Evolutionary conservation across 78 protist genomes (phyloP), one percentile per base, ranked within the genome.

Genomic region (Dictyostelium capitatum): DNA sequence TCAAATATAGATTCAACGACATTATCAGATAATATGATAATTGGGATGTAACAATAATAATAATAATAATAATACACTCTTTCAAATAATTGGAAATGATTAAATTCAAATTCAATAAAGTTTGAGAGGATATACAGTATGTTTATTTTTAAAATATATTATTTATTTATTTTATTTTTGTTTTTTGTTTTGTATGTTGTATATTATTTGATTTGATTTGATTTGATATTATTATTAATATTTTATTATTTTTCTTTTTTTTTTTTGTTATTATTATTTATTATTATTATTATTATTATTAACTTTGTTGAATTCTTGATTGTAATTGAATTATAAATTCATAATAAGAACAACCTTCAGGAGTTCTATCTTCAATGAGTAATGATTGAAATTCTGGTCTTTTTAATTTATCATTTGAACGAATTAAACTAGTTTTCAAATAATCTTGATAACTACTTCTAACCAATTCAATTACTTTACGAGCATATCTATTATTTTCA

Each of bases 301-400:
- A 73, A 73, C 47, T 64, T 77, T 87, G 41, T 50, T 67, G 83
- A 65, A 87, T 41, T 87, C 84, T 87, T 65, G 64, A 30, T 77
- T 87, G 93, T 20, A 87, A 32, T 77, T 87, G 93, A n/a, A 77
- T 23, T 14, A 87, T 87, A 77, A 87, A 87, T 65, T 87, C 93
- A 87, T 77, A 87, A 51, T 87, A 87, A 28, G 93, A 87, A 51
- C 93, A 67, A 87, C 93, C 93, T 78, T 87, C 93, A 12, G 64
- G 93, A 28, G 84, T 77, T 72, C 84, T 77, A 87, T 87, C 93
- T 37, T 87, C 93, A 51, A 87, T 46, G 20, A 87, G 37, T 4
- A 87, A 32, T 19, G 93, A 77, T 37, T 30, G 65, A 54, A 87
- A 77, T 48, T 87, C 93, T 4, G 84, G 54, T 47, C 77, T 51